phyloP scores from a whole-genome alignment of 805 yeast genomes.

The Sungouiella thailandica region DNA sequence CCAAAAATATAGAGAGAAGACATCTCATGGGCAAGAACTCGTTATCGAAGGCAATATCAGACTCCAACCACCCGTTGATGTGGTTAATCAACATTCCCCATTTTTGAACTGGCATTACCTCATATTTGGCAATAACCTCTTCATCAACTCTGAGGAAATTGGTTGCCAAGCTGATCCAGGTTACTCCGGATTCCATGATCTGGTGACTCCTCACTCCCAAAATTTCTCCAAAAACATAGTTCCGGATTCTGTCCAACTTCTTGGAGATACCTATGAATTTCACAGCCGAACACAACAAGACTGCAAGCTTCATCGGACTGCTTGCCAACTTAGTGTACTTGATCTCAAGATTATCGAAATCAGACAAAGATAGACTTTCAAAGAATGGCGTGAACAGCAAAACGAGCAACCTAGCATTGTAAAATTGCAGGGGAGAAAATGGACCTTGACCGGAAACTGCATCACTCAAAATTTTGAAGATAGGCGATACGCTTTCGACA shows the following conservation, averaged over 20 bases:
- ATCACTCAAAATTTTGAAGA: neutral
- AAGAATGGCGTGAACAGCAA: slow-evolving; percentile 22
- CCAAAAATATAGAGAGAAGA: slow-evolving; percentile 45
- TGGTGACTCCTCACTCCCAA: slow-evolving; percentile 46
- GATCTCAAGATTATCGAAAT: slow-evolving; percentile 25
- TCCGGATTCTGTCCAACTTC: slow-evolving; percentile 50
- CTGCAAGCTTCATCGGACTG: slow-evolving; percentile 27
- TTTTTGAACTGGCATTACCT: slow-evolving; percentile 60
- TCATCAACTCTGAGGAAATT: slow-evolving; percentile 32
- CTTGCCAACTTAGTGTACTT: slow-evolving; percentile 28
- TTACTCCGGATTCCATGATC: slow-evolving; percentile 40
- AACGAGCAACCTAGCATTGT: slow-evolving; percentile 21
- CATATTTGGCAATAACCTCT: slow-evolving; percentile 19
- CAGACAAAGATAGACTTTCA: slow-evolving; percentile 18
- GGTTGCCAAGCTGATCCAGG: slow-evolving; percentile 44
- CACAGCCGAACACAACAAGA: slow-evolving; percentile 27
- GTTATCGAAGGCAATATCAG: slow-evolving; percentile 55
- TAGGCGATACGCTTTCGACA: too few relatives aligned
- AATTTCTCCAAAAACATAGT: slow-evolving; percentile 59
- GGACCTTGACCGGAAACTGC: slow-evolving; percentile 11
- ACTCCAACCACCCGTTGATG: slow-evolving; percentile 54
- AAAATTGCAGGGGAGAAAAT: slow-evolving; percentile 9
- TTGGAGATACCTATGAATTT: slow-evolving; percentile 31
- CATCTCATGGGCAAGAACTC: slow-evolving; percentile 49
- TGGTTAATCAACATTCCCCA: slow-evolving; percentile 55